These are phyloP conservation scores for Sherardia arvensis DNA, from an alignment of 257 asterid species.

Conservation along the genomic window DNA sequence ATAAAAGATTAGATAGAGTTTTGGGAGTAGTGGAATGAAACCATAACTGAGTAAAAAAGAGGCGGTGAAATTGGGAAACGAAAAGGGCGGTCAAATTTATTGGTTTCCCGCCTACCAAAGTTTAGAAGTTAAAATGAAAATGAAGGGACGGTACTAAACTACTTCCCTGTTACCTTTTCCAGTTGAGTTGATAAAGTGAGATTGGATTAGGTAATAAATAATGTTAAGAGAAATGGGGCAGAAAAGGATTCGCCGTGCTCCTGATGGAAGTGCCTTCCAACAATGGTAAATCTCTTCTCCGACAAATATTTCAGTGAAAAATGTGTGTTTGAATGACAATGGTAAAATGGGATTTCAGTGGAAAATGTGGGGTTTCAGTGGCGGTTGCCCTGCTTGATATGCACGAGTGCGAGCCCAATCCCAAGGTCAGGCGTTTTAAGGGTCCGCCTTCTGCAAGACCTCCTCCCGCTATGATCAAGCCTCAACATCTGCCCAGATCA, in stretches of 20 bases:
- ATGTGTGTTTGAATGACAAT: too few species aligned
- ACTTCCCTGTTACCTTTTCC: neutral
- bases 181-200: neutral
- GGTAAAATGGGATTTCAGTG: constrained; percentile 30
- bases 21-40: too few species aligned
- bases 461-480: neutral
- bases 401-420: constrained; percentile 43
- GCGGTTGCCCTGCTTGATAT: constrained; percentile 58
- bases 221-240: constrained; percentile 21
- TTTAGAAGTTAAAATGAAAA: too few species aligned
- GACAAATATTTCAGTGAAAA: constrained; percentile 29
- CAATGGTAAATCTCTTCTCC: constrained; percentile 30
- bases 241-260: constrained; percentile 53
- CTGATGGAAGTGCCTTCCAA: constrained; percentile 62
- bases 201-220: neutral
- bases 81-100: neutral
- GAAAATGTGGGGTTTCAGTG: constrained; percentile 41
- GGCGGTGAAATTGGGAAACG: too few species aligned
- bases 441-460: neutral
- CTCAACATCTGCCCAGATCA: constrained; percentile 46
- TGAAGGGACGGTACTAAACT: neutral
- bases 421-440: constrained; percentile 25
- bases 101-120: constrained; percentile 18
- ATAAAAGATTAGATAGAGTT: too few species aligned
- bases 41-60: too few species aligned